Conservation (phyloP, 805 yeast species). For the Pichia rugopelliculosa region DNA sequence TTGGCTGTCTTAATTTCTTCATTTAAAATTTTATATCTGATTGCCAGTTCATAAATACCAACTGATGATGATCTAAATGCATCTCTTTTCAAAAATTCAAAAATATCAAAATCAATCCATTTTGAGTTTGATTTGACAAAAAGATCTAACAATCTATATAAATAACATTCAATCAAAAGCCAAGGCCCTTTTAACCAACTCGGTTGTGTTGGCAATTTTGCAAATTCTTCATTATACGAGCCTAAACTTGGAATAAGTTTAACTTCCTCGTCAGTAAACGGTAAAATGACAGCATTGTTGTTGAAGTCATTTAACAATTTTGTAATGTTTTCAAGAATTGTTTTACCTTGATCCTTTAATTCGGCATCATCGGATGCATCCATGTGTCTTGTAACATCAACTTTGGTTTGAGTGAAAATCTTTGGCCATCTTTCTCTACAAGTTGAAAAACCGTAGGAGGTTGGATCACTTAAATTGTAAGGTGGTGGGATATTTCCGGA, state of each 20-base stretch:
- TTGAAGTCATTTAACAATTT: conserved; percentile 38
- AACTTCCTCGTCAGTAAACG: conserved; percentile 23
- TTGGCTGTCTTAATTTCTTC: conserved; percentile 7
- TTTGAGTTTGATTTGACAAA: conserved; percentile 32
- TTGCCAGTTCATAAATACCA: conserved; percentile 79
- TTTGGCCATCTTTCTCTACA: conserved; percentile 82
- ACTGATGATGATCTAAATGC: conserved; percentile 67
- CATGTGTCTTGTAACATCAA: conserved; percentile 38
- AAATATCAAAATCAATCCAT: conserved; percentile 65
- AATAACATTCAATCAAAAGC: conserved; percentile 78
- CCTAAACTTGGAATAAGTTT: conserved; percentile 36
- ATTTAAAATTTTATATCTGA: conserved; percentile 43
- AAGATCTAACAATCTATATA: conserved; percentile 60
- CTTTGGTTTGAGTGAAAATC: conserved; percentile 59
- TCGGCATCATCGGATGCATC: conserved; percentile 8
- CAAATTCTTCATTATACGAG: conserved; percentile 53
- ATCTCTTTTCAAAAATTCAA: conserved; percentile 57
- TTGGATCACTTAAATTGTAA: conserved; percentile 59
- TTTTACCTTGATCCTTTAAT: conserved; percentile 39
- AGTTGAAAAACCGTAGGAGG: conserved; percentile 78
- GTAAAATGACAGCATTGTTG: conserved; percentile 36
- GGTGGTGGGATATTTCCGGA: conserved; percentile 32
- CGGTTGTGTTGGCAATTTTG: conserved; percentile 23
- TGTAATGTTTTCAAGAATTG: conserved; percentile 36
- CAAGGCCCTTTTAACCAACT: conserved; percentile 88